Conservation (phyloP, 1,284 basidiomycete genomes). For the Marasmius fiardii region DNA sequence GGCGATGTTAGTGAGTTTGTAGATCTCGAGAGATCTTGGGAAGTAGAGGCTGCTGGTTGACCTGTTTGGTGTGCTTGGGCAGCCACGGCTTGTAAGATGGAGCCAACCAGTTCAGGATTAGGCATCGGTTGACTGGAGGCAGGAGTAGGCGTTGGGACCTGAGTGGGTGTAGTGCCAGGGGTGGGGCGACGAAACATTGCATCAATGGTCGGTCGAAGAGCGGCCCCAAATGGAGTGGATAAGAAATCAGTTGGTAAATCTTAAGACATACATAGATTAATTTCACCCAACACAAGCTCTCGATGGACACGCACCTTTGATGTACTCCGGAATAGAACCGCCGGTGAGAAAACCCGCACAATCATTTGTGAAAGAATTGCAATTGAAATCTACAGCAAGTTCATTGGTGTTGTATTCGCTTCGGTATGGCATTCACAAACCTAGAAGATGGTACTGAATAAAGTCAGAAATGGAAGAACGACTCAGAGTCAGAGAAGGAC, state of each 20-base stretch:
- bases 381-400: constrained; percentile 67
- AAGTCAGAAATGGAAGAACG: constrained; percentile 3
- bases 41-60: constrained; percentile 20
- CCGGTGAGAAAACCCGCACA: constrained; percentile 83
- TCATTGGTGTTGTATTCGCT: background rate
- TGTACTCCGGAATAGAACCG: constrained; percentile 72
- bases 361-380: constrained; percentile 91
- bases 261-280: constrained; percentile 24
- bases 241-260: constrained; percentile 88
- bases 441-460: constrained; percentile 82
- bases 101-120: constrained; percentile 51
- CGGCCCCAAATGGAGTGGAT: constrained; percentile 86
- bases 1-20: constrained; percentile 56
- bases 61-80: constrained; percentile 31
- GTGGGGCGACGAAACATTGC: constrained; percentile 70
- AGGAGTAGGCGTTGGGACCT: constrained; percentile 32
- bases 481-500: too few relatives aligned
- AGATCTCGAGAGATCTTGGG: constrained; percentile 30
- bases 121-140: constrained; percentile 30
- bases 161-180: constrained; percentile 33
- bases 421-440: constrained; percentile 30
- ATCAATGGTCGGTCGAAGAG: constrained; percentile 85
- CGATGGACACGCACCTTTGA: constrained; percentile 49
- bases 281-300: too few relatives aligned
- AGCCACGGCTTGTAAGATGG: constrained; percentile 65